These are phyloP conservation scores for Cercospora janseana DNA, from an alignment of 2,329 filamentous ascomycete genomes.

Conservation along the genomic window DNA sequence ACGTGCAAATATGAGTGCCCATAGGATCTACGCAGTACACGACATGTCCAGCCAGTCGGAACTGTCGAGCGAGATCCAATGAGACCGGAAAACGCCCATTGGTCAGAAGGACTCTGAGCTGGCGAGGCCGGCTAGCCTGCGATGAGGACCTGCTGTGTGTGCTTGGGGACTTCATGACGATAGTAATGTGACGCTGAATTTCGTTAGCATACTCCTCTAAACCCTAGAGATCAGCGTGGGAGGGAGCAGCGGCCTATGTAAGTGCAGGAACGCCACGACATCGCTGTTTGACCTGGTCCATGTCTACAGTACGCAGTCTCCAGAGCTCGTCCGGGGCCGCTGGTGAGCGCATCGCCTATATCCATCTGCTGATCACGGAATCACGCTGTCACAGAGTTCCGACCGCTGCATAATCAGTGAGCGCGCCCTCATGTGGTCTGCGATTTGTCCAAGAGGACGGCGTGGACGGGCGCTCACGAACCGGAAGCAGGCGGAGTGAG, in stretches of 20 bases:
- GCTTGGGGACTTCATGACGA: not conserved
- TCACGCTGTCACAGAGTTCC: too few relatives aligned
- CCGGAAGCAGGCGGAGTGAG: too few relatives aligned
- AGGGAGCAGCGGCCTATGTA: conserved; percentile 11
- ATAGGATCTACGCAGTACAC: conserved; percentile 25
- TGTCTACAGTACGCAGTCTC: not conserved
- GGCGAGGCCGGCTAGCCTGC: not conserved
- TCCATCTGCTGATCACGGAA: not conserved
- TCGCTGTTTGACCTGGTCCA: conserved; percentile 5
- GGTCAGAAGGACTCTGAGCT: conserved; percentile 18
- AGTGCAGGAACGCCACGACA: not conserved
- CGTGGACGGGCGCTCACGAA: too few relatives aligned
- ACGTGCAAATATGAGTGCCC: conserved; percentile 24
- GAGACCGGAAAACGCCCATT: conserved; percentile 28
- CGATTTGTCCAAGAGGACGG: too few relatives aligned
- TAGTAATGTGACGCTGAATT: not conserved
- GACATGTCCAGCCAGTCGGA: conserved; percentile 19
- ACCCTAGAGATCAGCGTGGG: too few relatives aligned
- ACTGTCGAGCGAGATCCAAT: conserved; percentile 24
- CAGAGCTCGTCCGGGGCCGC: not conserved
- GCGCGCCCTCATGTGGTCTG: too few relatives aligned
- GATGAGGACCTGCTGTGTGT: not conserved
- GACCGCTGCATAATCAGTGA: too few relatives aligned
- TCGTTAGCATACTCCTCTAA: too few relatives aligned
- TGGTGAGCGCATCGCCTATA: not conserved